phyloP scores from a whole-genome alignment of 2,329 filamentous ascomycete genomes.

The Trichothecium roseum region DNA sequence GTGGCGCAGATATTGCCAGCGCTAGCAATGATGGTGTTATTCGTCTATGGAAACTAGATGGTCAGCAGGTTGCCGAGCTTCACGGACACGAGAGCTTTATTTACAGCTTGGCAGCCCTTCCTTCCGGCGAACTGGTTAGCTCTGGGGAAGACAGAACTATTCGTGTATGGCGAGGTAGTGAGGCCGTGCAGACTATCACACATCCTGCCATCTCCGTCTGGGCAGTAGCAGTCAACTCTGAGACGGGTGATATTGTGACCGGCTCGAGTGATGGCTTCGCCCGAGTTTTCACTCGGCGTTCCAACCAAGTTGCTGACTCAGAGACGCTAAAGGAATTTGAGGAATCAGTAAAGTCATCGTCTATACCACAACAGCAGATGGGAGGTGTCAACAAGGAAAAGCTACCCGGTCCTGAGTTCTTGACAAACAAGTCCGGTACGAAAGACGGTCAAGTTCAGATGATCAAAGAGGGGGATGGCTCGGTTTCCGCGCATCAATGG shows the following conservation, averaged over 20 bases:
- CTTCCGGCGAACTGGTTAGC: conserved; percentile 81
- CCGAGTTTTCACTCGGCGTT: conserved; percentile 69
- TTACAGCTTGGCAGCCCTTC: conserved; percentile 69
- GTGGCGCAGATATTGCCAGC: conserved; percentile 85
- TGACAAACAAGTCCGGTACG: conserved; percentile 73
- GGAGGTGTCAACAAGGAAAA: conserved; percentile 85
- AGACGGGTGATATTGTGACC: conserved; percentile 86
- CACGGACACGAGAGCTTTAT: conserved; percentile 92
- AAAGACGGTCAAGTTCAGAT: conserved; percentile 95
- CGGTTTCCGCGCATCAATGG: conserved; percentile 82
- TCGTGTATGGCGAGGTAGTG: conserved; percentile 70
- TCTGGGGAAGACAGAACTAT: conserved; percentile 91
- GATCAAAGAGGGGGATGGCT: conserved; percentile 73
- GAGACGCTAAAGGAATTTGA: conserved; percentile 66
- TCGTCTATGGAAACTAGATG: conserved; percentile 75
- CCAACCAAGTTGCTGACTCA: conserved; percentile 58
- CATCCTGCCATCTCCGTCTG: conserved; percentile 96
- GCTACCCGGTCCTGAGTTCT: conserved; percentile 77
- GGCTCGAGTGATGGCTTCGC: conserved; percentile 83
- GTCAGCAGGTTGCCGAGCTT: conserved; percentile 65
- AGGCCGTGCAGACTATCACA: conserved; percentile 91
- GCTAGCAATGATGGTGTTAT: conserved; percentile 89
- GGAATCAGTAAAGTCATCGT: conserved; percentile 68
- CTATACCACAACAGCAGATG: conserved; percentile 79
- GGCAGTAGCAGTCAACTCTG: conserved; percentile 71